Base-by-base conservation (phyloP, 2,329 filamentous ascomycete genomes). In the Cephalotrichum gorgonifer region DNA sequence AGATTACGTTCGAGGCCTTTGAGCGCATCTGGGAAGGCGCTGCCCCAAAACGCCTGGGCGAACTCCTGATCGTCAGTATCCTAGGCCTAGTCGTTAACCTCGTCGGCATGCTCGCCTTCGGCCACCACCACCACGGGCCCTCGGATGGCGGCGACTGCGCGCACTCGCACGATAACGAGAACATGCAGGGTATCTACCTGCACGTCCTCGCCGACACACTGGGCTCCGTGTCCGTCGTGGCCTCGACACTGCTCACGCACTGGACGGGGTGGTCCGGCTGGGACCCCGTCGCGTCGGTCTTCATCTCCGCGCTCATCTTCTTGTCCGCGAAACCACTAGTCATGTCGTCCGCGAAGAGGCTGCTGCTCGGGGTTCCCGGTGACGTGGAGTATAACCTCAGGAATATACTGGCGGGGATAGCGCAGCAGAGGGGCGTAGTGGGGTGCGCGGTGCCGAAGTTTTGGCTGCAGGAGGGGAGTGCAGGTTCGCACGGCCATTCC, bases 151-250 rank as follows among this genome's bases (percentile, higher is more conserved):
- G 35, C n/a, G 35, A 26, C 46, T 43, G 60, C 46, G 52, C 51
- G 2, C 70, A 76, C 54, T 59, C 60, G 3, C 85, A 90, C 59
- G 85, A 88, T 53, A 95, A 95, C 63, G 93, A 98, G 59, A 98
- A 98, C 62, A 96, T 98, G 90, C 70, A 93, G 57, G 93, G 93
- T 12, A 97, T 98, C 55, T 98, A 95, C 65, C 73, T 98, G 20
- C 93, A 98, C 60, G 87, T 98, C 46, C 75, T 97, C 26, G 93
- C 93, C 6, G 93, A 98, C 62, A 95, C 93, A 0, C 81, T 97
- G 27, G 93, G 93, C 25, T 96, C 90, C 49, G 86, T 90, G 1
- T 93, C 93, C 1, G 93, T 98, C 44, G 95, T 98, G 53, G 80
- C 89, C 30, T 96, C 89, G 7, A 98, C 93, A 0, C 71, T 88